Percentiles rank a stretch among this genome's conserved stretches.
phyloP scores from a whole-genome alignment of 805 yeast species.

The Metschnikowia shivogae region DNA sequence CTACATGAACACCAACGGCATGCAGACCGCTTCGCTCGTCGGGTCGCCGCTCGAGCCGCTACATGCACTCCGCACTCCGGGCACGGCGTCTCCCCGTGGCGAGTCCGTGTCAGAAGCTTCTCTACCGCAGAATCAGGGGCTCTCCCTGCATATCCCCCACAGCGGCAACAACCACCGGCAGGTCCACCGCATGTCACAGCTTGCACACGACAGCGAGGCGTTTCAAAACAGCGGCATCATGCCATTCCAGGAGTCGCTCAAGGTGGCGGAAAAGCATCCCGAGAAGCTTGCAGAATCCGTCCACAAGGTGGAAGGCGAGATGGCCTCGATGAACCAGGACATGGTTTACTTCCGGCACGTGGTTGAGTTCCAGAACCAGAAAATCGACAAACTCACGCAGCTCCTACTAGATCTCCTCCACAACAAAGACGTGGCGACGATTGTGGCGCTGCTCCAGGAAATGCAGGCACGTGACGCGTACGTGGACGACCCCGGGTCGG shows the following conservation, averaged over 20 bases:
- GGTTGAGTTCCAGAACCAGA: conserved; percentile 34
- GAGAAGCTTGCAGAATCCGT: conserved; percentile 12
- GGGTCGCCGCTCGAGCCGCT: conserved; percentile 14
- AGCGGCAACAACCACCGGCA: conserved; percentile 3
- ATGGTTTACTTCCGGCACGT: conserved; percentile 33
- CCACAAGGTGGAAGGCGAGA: conserved; percentile 26
- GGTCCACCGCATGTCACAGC: conserved; percentile 13
- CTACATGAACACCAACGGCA: conserved; percentile 14
- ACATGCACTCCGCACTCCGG: conserved; percentile 14
- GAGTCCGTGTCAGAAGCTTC: conserved; percentile 10
- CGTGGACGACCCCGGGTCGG: conserved; percentile 15
- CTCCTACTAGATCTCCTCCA: conserved; percentile 31
- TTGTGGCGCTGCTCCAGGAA: conserved; percentile 28
- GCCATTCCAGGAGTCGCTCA: conserved; percentile 11
- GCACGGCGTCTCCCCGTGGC: conserved; percentile 10
- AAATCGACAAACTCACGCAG: conserved; percentile 35
- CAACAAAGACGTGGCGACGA: conserved; percentile 23
- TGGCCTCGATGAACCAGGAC: conserved; percentile 27
- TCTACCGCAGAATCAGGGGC: neutral
- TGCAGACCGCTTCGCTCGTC: conserved; percentile 12
- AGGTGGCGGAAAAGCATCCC: no score
- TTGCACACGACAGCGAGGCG: conserved; percentile 2
- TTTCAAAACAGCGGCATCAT: conserved; percentile 1
- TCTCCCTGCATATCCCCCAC: conserved; percentile 1
- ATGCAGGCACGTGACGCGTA: conserved; percentile 22